Evolutionary conservation across 2,329 filamentous ascomycete genomes (phyloP), one percentile per base, ranked within the genome.

Genomic region (Chaetomium strumarium): DNA sequence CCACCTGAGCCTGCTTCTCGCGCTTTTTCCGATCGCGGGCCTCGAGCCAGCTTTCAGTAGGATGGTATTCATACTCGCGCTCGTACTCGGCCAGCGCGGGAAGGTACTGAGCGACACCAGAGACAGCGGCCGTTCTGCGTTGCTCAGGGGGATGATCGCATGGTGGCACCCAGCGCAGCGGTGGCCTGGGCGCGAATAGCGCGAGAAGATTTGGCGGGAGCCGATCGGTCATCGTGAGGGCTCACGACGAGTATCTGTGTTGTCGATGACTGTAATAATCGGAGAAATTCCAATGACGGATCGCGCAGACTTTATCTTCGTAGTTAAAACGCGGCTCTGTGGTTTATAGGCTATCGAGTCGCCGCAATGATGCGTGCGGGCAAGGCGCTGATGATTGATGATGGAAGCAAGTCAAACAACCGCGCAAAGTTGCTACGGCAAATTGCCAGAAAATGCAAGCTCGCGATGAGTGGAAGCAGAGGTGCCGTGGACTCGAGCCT

Each of bases 21-120:
- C 77, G 68, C 75, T 87, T 90, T 68, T 89, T 81, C 58, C 91
- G 85, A 70, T 95, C 89, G 72, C 88, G 87, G 64, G 80, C 80
- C 73, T 97, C 84, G 62, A 96, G 77, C 90, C 90, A 96, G 69
- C 90, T 95, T 72, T 97, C 93, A 1, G 90, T 95, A 4, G 90
- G 85, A 50, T 82, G 73, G 65, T 90, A 95, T 7, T 79, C 77
- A 59, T 90, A 85, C 10, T 84, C 84, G 62, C 90, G 82, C 67
- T 87, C 87, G 72, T 95, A 92, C 48, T 88, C 81, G 55, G 85
- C 75, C 36, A 95, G 74, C 20, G 84, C 83, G 16, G 84, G 79
- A 19, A 97, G 75, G 64, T 81, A 96, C 45, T 83, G 78, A 19
- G 84, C 89, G 53, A 97, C 68, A 48, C 90, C 89, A 19, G 76